Conservation (phyloP, 345 rosid species). For the Hevea brasiliensis region DNA sequence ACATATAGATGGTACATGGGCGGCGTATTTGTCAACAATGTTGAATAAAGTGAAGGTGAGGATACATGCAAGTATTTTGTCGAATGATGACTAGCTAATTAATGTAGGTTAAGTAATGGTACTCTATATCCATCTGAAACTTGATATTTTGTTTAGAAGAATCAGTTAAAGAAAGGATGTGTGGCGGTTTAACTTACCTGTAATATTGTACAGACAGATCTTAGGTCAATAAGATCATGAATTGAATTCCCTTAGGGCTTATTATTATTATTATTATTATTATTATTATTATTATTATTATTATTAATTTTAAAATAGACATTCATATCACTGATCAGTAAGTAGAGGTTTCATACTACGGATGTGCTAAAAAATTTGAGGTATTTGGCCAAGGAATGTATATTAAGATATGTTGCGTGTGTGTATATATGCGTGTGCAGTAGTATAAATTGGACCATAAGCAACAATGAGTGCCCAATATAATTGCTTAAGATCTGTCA, state of each 20-base stretch:
- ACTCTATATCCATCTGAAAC: not conserved
- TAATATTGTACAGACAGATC: not conserved
- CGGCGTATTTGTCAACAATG: not conserved
- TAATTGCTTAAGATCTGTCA: not conserved
- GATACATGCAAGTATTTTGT: not conserved
- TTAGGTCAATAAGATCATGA: not conserved
- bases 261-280: no score
- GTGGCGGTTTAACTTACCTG: not conserved
- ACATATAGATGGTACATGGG: not conserved
- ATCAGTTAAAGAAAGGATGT: not conserved
- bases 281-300: no score
- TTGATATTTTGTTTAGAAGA: not conserved
- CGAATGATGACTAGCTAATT: not conserved
- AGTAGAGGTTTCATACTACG: no score
- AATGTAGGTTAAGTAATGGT: no score
- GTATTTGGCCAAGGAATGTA: no score
- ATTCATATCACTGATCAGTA: no score
- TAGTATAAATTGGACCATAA: no score
- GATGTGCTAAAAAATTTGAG: no score
- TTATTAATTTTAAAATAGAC: no score
- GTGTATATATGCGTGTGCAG: not conserved
- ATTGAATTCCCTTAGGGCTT: no score
- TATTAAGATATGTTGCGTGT: no score
- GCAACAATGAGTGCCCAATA: not conserved
- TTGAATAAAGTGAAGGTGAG: constrained; percentile 5